phyloP scores from a whole-genome alignment of 2,329 filamentous ascomycete species.

The Anthostomella pinea region DNA sequence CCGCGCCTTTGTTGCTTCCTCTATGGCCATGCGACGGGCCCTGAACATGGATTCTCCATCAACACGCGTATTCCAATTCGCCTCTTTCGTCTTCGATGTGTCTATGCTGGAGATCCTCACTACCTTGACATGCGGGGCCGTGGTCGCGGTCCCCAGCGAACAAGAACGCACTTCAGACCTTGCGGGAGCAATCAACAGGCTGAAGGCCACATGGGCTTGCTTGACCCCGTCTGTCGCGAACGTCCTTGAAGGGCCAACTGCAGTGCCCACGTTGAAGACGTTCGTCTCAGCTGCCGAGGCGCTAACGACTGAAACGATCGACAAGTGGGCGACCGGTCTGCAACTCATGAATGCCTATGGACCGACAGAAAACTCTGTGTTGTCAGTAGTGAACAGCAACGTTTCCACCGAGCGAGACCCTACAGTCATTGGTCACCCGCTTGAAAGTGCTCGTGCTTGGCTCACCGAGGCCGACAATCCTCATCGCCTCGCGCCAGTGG shows the following conservation, averaged over 20 bases:
- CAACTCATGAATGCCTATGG: conserved; percentile 23
- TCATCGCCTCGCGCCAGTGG: conserved; percentile 1
- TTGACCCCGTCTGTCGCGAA: conserved; percentile 24
- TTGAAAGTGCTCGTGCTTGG: conserved; percentile 9
- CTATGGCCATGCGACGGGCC: conserved; percentile 40
- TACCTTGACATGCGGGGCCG: conserved; percentile 20
- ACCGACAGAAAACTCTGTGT: conserved; percentile 15
- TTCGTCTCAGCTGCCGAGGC: conserved; percentile 24
- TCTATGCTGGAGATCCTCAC: conserved; percentile 17
- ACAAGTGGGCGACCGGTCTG: conserved; percentile 18
- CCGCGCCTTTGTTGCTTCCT: conserved; percentile 52
- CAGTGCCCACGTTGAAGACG: conserved; percentile 24
- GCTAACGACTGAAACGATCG: conserved; percentile 12
- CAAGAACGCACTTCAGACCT: conserved; percentile 13
- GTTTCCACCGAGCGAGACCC: not conserved
- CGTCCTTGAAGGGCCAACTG: conserved; percentile 15
- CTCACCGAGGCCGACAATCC: conserved; percentile 6
- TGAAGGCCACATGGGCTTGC: conserved; percentile 14
- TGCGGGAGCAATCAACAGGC: conserved; percentile 11
- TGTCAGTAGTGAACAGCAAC: not conserved
- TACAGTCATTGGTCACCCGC: not conserved
- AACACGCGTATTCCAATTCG: conserved; percentile 22
- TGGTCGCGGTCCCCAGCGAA: conserved; percentile 20
- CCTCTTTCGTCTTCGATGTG: conserved; percentile 19
- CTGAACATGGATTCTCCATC: conserved; percentile 4